A percentile compares a stretch with the other conserved stretches of the same genome.
Evolutionary conservation across 2,329 filamentous ascomycete genomes (phyloP).

Genomic region (Claviceps maximensis): DNA sequence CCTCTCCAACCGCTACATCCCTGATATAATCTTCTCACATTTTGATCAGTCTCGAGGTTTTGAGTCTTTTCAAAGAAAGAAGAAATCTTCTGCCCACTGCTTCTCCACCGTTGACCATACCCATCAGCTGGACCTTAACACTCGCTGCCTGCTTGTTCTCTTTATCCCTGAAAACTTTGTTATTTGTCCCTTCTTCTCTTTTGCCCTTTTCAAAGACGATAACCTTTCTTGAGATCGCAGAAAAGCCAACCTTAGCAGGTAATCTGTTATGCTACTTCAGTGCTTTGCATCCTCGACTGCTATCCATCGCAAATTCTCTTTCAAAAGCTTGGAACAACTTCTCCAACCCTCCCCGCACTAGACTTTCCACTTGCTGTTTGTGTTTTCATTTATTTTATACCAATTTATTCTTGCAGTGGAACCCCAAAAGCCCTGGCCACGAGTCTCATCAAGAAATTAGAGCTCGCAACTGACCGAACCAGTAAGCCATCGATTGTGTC

Average conservation of each 20-base stretch:
- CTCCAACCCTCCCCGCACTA: not conserved
- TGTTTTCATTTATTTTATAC: not conserved
- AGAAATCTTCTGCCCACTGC: not conserved
- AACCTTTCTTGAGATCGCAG: not conserved
- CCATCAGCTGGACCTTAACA: not conserved
- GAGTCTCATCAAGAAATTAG: not conserved
- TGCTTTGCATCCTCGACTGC: not conserved
- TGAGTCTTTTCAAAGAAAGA: not conserved
- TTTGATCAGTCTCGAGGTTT: not conserved
- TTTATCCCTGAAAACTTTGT: not conserved
- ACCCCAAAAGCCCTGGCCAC: not conserved
- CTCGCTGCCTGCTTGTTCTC: not conserved
- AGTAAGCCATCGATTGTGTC: not conserved
- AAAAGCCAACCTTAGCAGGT: not conserved
- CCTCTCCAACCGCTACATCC: not conserved
- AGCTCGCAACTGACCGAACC: not conserved
- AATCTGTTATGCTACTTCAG: not conserved
- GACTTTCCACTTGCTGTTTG: not conserved
- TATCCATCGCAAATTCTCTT: not conserved
- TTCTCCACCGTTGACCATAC: not conserved
- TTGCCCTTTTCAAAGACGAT: not conserved
- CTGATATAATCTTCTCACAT: not conserved
- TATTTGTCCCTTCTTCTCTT: not conserved
- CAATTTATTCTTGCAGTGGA: not conserved
- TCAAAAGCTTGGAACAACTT: not conserved